phyloP scores from a whole-genome alignment of 345 rosid genomes.

The Eucalyptus caleyi region DNA sequence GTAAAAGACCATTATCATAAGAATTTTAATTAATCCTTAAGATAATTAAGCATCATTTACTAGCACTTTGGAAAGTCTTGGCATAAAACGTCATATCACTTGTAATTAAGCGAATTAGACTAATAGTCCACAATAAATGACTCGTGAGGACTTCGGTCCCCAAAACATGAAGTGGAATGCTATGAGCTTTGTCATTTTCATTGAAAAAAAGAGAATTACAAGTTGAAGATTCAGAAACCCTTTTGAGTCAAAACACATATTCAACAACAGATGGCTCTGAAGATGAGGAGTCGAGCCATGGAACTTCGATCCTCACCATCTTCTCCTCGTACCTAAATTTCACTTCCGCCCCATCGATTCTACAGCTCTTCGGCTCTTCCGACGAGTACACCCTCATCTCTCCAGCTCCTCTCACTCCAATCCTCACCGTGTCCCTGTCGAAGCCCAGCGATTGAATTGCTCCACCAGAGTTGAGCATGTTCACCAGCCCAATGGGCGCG shows the following conservation, averaged over 20 bases:
- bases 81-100: neutral
- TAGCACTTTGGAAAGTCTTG: neutral
- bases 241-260: conserved; percentile 31
- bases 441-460: conserved; percentile 48
- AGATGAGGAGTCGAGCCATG: conserved; percentile 47
- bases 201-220: neutral
- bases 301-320: conserved; percentile 46
- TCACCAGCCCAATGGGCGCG: conserved; percentile 73
- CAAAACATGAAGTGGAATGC: neutral
- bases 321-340: conserved; percentile 35
- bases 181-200: neutral
- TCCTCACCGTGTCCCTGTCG: conserved; percentile 3
- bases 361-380: conserved; percentile 46
- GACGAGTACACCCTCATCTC: conserved; percentile 67
- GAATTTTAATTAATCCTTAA: neutral
- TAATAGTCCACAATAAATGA: neutral
- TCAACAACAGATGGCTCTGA: conserved; percentile 20
- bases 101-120: neutral
- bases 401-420: conserved; percentile 59
- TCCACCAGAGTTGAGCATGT: conserved; percentile 86
- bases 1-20: neutral
- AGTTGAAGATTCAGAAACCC: neutral
- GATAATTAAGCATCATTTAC: neutral
- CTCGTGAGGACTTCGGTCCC: neutral
- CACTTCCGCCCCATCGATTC: conserved; percentile 41